A percentile compares a stretch with the other conserved stretches of the same genome.
phyloP scores from a whole-genome alignment of 371 early-diverging fungal genomes.

The Mortierella sp. region DNA sequence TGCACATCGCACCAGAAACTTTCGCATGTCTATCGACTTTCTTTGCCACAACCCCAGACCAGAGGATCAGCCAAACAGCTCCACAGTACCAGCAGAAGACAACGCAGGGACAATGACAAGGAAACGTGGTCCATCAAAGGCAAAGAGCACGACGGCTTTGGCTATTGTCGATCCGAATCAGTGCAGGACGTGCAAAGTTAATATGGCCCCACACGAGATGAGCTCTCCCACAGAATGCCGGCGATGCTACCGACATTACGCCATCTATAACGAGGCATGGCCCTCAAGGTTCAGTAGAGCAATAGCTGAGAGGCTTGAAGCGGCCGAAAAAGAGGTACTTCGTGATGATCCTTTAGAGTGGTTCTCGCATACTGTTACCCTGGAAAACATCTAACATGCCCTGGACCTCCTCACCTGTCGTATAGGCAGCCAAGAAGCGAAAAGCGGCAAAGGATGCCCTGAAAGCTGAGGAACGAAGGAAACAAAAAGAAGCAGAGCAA shows the following conservation, averaged over 20 bases:
- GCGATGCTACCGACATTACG: conserved; percentile 37
- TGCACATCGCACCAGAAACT: conserved; percentile 8
- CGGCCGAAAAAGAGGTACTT: conserved; percentile 23
- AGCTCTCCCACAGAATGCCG: conserved; percentile 8
- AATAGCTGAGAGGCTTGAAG: conserved; percentile 6
- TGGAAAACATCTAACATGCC: too few relatives aligned
- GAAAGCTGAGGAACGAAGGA: conserved; percentile 15
- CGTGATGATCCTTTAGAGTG: not conserved
- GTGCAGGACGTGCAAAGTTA: conserved; percentile 24
- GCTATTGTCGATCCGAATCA: not conserved
- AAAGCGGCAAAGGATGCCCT: conserved; percentile 13
- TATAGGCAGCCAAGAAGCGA: conserved; percentile 11
- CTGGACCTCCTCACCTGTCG: not conserved
- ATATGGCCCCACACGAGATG: conserved; percentile 10
- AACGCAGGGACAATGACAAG: not conserved
- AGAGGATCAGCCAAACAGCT: not conserved
- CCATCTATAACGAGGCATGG: conserved; percentile 28
- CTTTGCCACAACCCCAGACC: conserved; percentile 16
- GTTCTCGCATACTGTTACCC: not conserved
- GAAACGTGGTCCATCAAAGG: not conserved
- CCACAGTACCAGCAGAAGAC: not conserved
- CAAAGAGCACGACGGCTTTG: not conserved
- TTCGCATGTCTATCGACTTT: conserved; percentile 45
- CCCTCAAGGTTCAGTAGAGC: conserved; percentile 26
- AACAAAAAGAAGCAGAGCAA: conserved; percentile 12